Evolutionary conservation across 768 basidiomycete species (phyloP).

Genomic region (Solioccasus polychromus): DNA sequence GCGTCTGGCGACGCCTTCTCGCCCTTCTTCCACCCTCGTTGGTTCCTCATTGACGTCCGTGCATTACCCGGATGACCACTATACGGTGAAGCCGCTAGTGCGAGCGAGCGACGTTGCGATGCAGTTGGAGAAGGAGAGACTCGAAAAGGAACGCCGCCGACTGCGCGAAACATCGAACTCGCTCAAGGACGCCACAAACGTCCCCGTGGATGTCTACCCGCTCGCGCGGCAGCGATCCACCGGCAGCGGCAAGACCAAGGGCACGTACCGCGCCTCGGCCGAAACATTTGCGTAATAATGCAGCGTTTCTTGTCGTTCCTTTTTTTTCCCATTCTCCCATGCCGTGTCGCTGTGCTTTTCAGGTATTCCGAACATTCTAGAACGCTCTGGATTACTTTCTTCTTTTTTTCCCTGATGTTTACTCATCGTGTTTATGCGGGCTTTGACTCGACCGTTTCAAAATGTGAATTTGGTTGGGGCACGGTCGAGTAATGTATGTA

Average conservation of each 20-base stretch:
- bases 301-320: background rate
- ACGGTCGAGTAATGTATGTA: slow-evolving; percentile 16
- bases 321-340: background rate
- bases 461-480: slow-evolving; percentile 2
- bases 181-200: slow-evolving; percentile 31
- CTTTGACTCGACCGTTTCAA: slow-evolving; percentile 3
- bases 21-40: slow-evolving; percentile 20
- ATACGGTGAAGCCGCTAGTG: slow-evolving; percentile 31
- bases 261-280: slow-evolving; percentile 6
- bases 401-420: background rate
- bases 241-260: slow-evolving; percentile 16
- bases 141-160: slow-evolving; percentile 31
- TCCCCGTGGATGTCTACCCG: slow-evolving; percentile 13
- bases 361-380: slow-evolving; percentile 16
- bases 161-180: slow-evolving; percentile 21
- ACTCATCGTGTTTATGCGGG: slow-evolving; percentile 10
- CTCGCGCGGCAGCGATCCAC: slow-evolving; percentile 18
- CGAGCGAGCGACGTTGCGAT: slow-evolving; percentile 54
- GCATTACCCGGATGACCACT: slow-evolving; percentile 13
- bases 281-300: slow-evolving; percentile 17
- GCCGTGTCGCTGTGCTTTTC: background rate
- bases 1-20: slow-evolving; percentile 22
- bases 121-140: slow-evolving; percentile 47
- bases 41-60: slow-evolving; percentile 19
- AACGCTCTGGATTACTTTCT: slow-evolving; percentile 7